phyloP scores from a whole-genome alignment of 176 grass and related monocot species.

The Rhynchospora breviuscula region DNA sequence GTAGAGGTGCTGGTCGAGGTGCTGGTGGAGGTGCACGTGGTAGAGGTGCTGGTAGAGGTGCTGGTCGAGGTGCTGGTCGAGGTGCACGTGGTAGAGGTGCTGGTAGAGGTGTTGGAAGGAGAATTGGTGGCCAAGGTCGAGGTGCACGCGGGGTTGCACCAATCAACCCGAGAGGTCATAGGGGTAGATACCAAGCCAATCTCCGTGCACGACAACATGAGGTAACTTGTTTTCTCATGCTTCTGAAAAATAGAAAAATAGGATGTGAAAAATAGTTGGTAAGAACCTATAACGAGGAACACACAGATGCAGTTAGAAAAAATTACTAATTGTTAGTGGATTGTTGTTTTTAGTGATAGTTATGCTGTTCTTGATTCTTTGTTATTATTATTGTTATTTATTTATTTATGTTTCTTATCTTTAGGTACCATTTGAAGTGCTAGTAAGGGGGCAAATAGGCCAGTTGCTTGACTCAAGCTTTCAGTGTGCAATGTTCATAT shows the following conservation, averaged over 20 bases:
- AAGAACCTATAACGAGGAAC: not conserved
- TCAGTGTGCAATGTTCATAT: constrained; percentile 94
- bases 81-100: too few relatives aligned
- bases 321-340: not conserved
- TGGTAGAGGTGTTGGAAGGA: too few relatives aligned
- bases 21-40: too few relatives aligned
- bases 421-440: constrained; percentile 93
- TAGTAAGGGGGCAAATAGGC: constrained; percentile 88
- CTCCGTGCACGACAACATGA: constrained; percentile 3
- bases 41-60: too few relatives aligned
- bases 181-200: too few relatives aligned
- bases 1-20: too few relatives aligned
- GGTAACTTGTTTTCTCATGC: constrained; percentile 33
- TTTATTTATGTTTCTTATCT: constrained; percentile 17
- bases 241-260: not conserved
- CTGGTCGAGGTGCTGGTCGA: too few relatives aligned
- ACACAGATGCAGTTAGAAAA: not conserved
- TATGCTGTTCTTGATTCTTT: not conserved
- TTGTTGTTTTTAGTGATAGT: not conserved
- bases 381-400: not conserved
- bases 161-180: too few relatives aligned
- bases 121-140: too few relatives aligned
- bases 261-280: not conserved
- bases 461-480: constrained; percentile 87
- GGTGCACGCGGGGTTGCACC: too few relatives aligned